Evolutionary conservation across 805 yeast species (phyloP).

Genomic region (Candida rishiriensis): DNA sequence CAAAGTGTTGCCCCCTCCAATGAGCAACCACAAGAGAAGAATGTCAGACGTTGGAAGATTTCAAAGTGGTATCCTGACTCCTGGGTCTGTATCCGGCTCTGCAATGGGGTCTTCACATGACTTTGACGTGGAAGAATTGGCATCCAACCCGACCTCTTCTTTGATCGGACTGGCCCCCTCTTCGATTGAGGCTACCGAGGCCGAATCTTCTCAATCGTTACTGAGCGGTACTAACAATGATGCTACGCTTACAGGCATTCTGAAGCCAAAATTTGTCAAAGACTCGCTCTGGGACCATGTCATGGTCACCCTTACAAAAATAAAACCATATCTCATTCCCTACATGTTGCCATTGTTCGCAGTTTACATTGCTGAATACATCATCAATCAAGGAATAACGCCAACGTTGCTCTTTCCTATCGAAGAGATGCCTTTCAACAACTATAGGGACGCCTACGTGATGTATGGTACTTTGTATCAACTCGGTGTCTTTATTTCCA

Average conservation of each 20-base stretch:
- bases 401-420: constrained; percentile 84
- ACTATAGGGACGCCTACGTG: constrained; percentile 83
- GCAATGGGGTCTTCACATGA: not conserved
- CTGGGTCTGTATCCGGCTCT: not conserved
- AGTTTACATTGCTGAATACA: constrained; percentile 83
- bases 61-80: not conserved
- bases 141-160: not conserved
- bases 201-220: not conserved
- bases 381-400: constrained; percentile 86
- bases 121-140: not conserved
- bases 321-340: constrained; percentile 48
- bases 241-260: not conserved
- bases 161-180: not conserved
- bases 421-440: constrained; percentile 60
- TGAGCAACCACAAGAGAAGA: not conserved
- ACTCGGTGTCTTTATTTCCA: constrained; percentile 85
- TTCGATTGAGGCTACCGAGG: too few relatives aligned
- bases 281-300: constrained; percentile 14
- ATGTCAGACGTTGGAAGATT: not conserved
- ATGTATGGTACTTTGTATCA: constrained; percentile 88
- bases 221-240: not conserved
- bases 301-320: constrained; percentile 22
- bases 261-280: too few relatives aligned
- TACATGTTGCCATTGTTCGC: constrained; percentile 81
- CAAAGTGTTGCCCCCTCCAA: constrained; percentile 21